A percentile compares a stretch with the other conserved stretches of the same genome.
Evolutionary conservation across 2,329 filamentous ascomycete species (phyloP).

Genomic region (Helicocarpus griseus): DNA sequence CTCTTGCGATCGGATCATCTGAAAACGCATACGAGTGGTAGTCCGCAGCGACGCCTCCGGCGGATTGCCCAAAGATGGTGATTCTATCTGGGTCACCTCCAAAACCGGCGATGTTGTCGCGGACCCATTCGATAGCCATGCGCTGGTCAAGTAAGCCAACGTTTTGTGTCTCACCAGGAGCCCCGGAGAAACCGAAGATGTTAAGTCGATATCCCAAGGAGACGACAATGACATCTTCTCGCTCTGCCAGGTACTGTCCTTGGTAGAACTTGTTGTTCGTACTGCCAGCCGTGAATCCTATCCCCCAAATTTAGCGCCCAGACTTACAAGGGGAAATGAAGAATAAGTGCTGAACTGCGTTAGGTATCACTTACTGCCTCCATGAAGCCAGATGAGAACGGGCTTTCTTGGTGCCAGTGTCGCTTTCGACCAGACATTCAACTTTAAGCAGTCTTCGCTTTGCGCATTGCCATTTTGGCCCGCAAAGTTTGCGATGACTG

Average conservation of each 20-base stretch:
- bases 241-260: not conserved
- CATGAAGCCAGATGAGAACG: not conserved
- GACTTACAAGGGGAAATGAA: not conserved
- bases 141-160: conserved; percentile 40
- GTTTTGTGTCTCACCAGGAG: conserved; percentile 31
- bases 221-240: not conserved
- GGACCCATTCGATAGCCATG: conserved; percentile 29
- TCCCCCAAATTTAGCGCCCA: not conserved
- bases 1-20: conserved; percentile 12
- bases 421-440: not conserved
- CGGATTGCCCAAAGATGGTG: conserved; percentile 38
- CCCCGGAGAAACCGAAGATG: conserved; percentile 35
- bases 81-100: conserved; percentile 32
- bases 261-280: not conserved
- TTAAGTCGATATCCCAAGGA: conserved; percentile 17
- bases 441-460: not conserved
- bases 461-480: conserved; percentile 3
- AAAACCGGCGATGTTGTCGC: conserved; percentile 31
- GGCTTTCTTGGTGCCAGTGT: not conserved
- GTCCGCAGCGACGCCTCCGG: conserved; percentile 26
- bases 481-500: conserved; percentile 6
- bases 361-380: not conserved
- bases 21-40: conserved; percentile 7
- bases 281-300: not conserved
- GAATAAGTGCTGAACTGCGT: not conserved